Evolutionary conservation across 768 basidiomycete species (phyloP).

Genomic region (Trametes elegans): DNA sequence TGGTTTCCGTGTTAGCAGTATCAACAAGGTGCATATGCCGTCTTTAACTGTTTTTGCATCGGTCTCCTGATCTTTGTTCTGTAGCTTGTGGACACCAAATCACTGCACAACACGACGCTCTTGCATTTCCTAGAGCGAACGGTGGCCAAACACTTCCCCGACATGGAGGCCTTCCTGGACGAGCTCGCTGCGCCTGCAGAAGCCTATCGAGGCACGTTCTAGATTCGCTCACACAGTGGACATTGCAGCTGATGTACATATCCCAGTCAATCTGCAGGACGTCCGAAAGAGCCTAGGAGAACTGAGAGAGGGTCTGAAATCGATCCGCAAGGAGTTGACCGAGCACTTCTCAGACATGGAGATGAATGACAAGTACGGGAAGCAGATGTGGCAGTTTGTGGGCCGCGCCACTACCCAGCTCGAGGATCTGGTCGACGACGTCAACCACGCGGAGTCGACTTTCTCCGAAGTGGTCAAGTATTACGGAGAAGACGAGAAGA

Average conservation of each 20-base stretch:
- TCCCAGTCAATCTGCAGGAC: conserved; percentile 80
- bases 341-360: conserved; percentile 77
- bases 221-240: neutral
- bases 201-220: conserved; percentile 77
- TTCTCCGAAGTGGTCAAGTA: conserved; percentile 86
- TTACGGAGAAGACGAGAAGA: conserved; percentile 92
- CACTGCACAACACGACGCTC: conserved; percentile 88
- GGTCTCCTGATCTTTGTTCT: neutral
- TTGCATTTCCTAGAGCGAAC: conserved; percentile 93
- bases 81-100: conserved; percentile 96
- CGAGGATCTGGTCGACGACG: conserved; percentile 83
- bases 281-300: conserved; percentile 73
- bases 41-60: neutral
- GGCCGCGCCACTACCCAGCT: conserved; percentile 72
- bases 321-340: conserved; percentile 75
- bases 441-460: conserved; percentile 79
- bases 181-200: conserved; percentile 89
- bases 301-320: conserved; percentile 71
- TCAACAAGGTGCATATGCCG: conserved; percentile 71
- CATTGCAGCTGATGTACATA: conserved; percentile 14
- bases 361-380: conserved; percentile 74
- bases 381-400: conserved; percentile 90
- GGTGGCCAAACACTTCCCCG: conserved; percentile 81
- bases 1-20: conserved; percentile 95
- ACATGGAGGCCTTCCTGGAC: conserved; percentile 84